These are phyloP conservation scores for Megacollybia platyphylla DNA, from an alignment of 1,284 basidiomycete species.

Conservation along the genomic window DNA sequence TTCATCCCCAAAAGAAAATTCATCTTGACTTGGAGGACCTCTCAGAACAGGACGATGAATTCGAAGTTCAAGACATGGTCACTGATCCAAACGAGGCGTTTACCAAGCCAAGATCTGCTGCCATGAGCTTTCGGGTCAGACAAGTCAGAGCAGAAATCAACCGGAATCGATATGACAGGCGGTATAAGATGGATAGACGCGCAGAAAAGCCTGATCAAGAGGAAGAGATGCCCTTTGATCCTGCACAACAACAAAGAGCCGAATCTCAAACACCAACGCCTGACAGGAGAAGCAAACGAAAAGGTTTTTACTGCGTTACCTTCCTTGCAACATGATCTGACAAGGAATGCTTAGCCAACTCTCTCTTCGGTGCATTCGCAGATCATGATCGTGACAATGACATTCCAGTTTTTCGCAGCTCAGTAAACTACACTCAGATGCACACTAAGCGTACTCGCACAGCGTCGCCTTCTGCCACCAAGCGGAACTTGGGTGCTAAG, in stretches of 20 bases:
- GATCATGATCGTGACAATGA: conserved; percentile 18
- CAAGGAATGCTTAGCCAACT: conserved; percentile 12
- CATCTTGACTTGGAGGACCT: conserved; percentile 2
- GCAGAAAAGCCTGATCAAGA: conserved; percentile 13
- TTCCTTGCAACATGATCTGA: conserved; percentile 7
- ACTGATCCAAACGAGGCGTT: conserved; percentile 24
- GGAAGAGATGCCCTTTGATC: conserved; percentile 8
- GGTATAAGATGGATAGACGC: conserved; percentile 18
- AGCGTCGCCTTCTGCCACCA: conserved; percentile 24
- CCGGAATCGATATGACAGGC: conserved; percentile 19
- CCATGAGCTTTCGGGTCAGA: conserved; percentile 10
- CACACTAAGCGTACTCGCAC: conserved; percentile 34
- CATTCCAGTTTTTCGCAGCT: conserved; percentile 15
- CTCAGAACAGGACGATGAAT: conserved; percentile 30
- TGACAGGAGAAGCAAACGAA: conserved; percentile 25
- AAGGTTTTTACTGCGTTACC: conserved; percentile 22
- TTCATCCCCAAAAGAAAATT: conserved; percentile 17
- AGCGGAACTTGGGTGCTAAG: conserved; percentile 23
- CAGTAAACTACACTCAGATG: conserved; percentile 17
- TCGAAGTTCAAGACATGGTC: conserved; percentile 45
- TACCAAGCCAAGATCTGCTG: conserved; percentile 6
- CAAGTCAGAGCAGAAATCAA: conserved; percentile 16
- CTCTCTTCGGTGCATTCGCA: conserved; percentile 17
- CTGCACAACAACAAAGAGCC: conserved; percentile 1
- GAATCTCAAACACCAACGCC: conserved; percentile 11